phyloP scores from a whole-genome alignment of 2,329 filamentous ascomycete genomes.

The Alternaria sp. region DNA sequence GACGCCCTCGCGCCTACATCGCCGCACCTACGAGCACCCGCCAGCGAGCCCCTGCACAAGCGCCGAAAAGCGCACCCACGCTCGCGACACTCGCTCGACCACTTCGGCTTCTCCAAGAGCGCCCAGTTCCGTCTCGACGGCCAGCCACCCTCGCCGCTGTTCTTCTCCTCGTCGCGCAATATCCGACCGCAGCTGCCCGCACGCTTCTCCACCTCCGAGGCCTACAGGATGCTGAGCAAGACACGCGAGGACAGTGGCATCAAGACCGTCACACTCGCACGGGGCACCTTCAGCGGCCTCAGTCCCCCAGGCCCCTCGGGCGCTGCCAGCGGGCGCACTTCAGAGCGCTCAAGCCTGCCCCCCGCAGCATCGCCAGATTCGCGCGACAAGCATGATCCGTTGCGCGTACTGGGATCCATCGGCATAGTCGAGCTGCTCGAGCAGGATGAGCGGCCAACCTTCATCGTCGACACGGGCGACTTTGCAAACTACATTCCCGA shows the following conservation, averaged over 20 bases:
- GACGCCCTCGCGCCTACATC: background rate
- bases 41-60: slow-evolving; percentile 47
- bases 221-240: slow-evolving; percentile 61
- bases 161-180: slow-evolving; percentile 57
- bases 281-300: slow-evolving; percentile 51
- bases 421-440: slow-evolving; percentile 76
- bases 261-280: slow-evolving; percentile 59
- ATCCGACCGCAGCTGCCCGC: slow-evolving; percentile 54
- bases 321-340: slow-evolving; percentile 60
- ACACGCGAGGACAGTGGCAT: slow-evolving; percentile 58
- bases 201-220: slow-evolving; percentile 64
- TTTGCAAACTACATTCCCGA: slow-evolving; percentile 60
- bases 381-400: slow-evolving; percentile 54
- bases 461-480: slow-evolving; percentile 73
- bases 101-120: slow-evolving; percentile 38
- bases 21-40: slow-evolving; percentile 5
- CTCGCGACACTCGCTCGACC: slow-evolving; percentile 46
- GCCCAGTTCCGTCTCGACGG: slow-evolving; percentile 24
- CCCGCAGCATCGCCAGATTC: slow-evolving; percentile 60
- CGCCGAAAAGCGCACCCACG: slow-evolving; percentile 35
- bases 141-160: slow-evolving; percentile 57
- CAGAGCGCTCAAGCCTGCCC: slow-evolving; percentile 61
- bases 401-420: slow-evolving; percentile 67
- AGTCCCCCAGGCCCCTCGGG: slow-evolving; percentile 53
- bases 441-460: slow-evolving; percentile 76